A percentile compares a stretch with the other conserved stretches of the same genome.
Evolutionary conservation across 164 flowering plant genomes (phyloP).

Genomic region (Piper longum): DNA sequence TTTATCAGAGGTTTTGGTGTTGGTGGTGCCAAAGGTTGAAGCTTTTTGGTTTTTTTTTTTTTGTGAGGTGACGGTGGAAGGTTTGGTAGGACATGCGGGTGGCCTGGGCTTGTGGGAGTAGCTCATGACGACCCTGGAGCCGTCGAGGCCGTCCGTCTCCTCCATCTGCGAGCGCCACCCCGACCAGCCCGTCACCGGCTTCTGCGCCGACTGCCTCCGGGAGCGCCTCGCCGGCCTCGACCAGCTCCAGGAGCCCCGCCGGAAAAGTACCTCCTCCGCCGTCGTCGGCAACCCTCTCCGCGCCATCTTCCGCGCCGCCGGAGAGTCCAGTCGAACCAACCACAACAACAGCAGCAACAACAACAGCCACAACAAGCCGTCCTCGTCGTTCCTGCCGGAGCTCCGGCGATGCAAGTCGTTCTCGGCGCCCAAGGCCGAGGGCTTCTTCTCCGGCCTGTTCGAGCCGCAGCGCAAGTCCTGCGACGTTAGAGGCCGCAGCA

Average conservation of each 20-base stretch:
- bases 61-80: neutral
- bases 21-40: no score
- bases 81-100: conserved; percentile 10
- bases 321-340: neutral
- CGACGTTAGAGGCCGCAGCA: conserved; percentile 56
- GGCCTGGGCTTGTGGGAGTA: conserved; percentile 1
- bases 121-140: conserved; percentile 15
- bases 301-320: conserved; percentile 8
- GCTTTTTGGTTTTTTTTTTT: neutral
- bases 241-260: conserved; percentile 7
- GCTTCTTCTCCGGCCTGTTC: conserved; percentile 36
- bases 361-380: conserved; percentile 2
- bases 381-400: conserved; percentile 34
- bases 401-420: conserved; percentile 75
- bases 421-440: conserved; percentile 46
- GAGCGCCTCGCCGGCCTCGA: conserved; percentile 70
- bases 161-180: conserved; percentile 61
- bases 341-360: no score
- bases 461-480: conserved; percentile 86
- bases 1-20: no score
- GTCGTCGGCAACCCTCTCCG: conserved; percentile 2
- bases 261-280: conserved; percentile 1
- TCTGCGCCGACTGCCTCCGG: conserved; percentile 77
- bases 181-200: conserved; percentile 48
- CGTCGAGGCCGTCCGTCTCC: conserved; percentile 12